A percentile compares a stretch with the other conserved stretches of the same genome.
Conservation (phyloP, 2,329 filamentous ascomycete species). For the Apiospora malaysiana region DNA sequence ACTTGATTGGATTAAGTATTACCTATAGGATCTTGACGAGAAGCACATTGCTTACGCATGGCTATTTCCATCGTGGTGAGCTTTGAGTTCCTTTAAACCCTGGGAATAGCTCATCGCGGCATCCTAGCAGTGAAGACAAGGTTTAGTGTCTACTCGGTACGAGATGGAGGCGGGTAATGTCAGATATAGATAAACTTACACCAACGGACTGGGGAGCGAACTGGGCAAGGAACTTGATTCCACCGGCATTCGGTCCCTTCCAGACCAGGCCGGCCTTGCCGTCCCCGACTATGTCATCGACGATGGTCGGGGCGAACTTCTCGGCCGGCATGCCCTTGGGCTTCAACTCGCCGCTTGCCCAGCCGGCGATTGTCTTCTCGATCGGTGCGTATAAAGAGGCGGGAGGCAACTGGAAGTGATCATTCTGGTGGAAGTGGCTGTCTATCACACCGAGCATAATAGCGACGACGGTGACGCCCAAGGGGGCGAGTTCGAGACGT, state of each 20-base stretch:
- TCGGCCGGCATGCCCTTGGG: constrained; percentile 26
- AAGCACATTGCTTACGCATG: background rate
- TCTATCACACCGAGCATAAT: constrained; percentile 40
- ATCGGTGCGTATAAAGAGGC: constrained; percentile 28
- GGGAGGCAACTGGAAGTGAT: constrained; percentile 23
- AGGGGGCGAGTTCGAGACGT: constrained; percentile 45
- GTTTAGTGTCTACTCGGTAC: background rate
- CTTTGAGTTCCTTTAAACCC: constrained; percentile 21
- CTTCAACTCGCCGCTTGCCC: constrained; percentile 30
- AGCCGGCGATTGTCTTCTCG: constrained; percentile 28
- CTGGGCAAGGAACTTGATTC: constrained; percentile 16
- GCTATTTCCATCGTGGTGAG: constrained; percentile 7
- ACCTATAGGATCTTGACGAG: no score
- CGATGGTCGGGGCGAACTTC: constrained; percentile 26
- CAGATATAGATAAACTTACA: background rate
- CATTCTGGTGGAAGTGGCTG: constrained; percentile 38
- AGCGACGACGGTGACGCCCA: constrained; percentile 42
- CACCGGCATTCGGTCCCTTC: constrained; percentile 28
- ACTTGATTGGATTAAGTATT: no score
- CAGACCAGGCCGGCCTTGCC: constrained; percentile 27
- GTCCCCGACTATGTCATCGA: constrained; percentile 27
- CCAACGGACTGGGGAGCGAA: background rate
- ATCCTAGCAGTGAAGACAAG: background rate
- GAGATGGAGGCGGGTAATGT: background rate
- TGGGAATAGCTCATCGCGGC: constrained; percentile 22